These are phyloP conservation scores for Serpula lacrymans DNA, from an alignment of 768 basidiomycete genomes.

Conservation along the genomic window DNA sequence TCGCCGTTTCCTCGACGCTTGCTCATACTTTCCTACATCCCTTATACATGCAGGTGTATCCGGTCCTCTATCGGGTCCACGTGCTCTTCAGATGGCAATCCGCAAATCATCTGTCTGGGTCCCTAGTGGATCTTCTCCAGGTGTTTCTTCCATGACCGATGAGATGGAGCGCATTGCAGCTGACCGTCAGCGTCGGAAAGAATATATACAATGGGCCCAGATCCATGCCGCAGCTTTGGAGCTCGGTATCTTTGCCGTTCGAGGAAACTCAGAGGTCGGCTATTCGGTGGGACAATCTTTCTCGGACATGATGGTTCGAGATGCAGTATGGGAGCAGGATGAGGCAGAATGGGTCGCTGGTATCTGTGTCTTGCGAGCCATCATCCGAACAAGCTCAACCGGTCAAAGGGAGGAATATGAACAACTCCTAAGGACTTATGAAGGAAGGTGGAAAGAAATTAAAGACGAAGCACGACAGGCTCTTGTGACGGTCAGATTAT, in stretches of 20 bases:
- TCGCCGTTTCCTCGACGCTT: slow-evolving; percentile 51
- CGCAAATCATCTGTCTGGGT: slow-evolving; percentile 57
- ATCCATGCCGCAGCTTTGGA: slow-evolving; percentile 65
- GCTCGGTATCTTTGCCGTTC: slow-evolving; percentile 47
- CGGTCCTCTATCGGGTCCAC: slow-evolving; percentile 53
- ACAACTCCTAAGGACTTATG: slow-evolving; percentile 52
- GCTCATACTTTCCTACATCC: slow-evolving; percentile 44
- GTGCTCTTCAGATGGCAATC: slow-evolving; percentile 57
- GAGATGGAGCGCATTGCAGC: slow-evolving; percentile 62
- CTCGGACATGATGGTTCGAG: slow-evolving; percentile 59
- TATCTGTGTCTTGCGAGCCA: slow-evolving; percentile 52
- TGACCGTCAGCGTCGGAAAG: slow-evolving; percentile 59
- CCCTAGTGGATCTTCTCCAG: slow-evolving; percentile 21
- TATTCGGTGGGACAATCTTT: slow-evolving; percentile 47
- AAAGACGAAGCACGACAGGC: slow-evolving; percentile 64
- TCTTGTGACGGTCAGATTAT: slow-evolving; percentile 49
- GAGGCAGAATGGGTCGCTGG: slow-evolving; percentile 71
- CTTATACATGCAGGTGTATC: slow-evolving; percentile 52
- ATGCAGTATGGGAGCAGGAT: slow-evolving; percentile 62
- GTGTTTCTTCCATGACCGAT: slow-evolving; percentile 41
- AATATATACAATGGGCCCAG: slow-evolving; percentile 65
- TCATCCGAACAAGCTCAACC: slow-evolving; percentile 52
- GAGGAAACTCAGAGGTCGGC: slow-evolving; percentile 37
- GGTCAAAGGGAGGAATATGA: slow-evolving; percentile 54
- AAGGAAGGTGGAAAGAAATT: slow-evolving; percentile 68